Conservation (phyloP, 306 rosid genomes). For the Betula pendula region DNA sequence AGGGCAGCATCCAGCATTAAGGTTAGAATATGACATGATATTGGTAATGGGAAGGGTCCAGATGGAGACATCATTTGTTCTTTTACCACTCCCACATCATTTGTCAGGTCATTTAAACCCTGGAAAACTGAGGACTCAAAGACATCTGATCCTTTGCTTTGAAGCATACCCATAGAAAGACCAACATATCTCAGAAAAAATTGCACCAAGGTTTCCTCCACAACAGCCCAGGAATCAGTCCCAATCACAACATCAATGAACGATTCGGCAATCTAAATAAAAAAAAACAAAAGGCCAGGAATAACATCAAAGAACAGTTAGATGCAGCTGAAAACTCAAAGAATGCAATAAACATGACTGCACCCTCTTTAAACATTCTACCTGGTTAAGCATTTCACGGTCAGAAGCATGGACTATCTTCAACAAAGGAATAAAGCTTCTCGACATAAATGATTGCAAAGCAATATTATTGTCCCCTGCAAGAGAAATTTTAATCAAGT, state of each 20-base stretch:
- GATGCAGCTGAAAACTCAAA: slow-evolving; percentile 1
- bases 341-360: slow-evolving; percentile 14
- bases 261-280: slow-evolving; percentile 58
- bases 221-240: slow-evolving; percentile 55
- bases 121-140: slow-evolving; percentile 30
- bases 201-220: slow-evolving; percentile 63
- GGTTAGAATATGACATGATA: slow-evolving; percentile 68
- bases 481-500: slow-evolving; percentile 17
- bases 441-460: slow-evolving; percentile 51
- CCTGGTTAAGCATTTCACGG: slow-evolving; percentile 69
- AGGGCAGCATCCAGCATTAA: slow-evolving; percentile 62
- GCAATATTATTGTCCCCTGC: slow-evolving; percentile 51
- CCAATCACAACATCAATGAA: slow-evolving; percentile 56
- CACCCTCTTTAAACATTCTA: slow-evolving; percentile 28
- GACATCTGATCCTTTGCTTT: slow-evolving; percentile 39
- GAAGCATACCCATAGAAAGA: slow-evolving; percentile 55
- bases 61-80: slow-evolving; percentile 32
- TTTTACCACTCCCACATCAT: slow-evolving; percentile 29
- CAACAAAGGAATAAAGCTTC: slow-evolving; percentile 72
- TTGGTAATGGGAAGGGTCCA: slow-evolving; percentile 44
- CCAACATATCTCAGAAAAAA: slow-evolving; percentile 57
- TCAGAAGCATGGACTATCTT: slow-evolving; percentile 42
- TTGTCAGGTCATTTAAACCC: slow-evolving; percentile 26
- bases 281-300: slow-evolving; percentile 28
- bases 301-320: slow-evolving; percentile 18